Evolutionary conservation across 768 basidiomycete species (phyloP).

Genomic region (Leccinum truebloodii): DNA sequence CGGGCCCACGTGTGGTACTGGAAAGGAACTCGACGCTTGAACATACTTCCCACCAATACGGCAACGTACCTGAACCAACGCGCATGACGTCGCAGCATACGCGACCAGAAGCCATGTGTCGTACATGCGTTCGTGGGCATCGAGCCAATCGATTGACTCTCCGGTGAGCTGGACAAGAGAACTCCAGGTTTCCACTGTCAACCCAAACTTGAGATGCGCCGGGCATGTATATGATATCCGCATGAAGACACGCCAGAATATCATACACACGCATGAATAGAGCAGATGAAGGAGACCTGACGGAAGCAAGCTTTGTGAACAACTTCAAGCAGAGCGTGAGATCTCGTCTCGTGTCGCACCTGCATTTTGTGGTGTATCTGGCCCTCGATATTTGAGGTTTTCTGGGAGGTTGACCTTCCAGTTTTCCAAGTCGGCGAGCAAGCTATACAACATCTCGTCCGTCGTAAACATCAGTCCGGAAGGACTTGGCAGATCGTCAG

Average conservation of each 20-base stretch:
- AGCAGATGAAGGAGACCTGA: conserved; percentile 85
- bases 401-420: conserved; percentile 84
- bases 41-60: conserved; percentile 2
- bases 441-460: conserved; percentile 70
- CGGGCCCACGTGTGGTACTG: conserved; percentile 95
- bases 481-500: conserved; percentile 48
- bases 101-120: conserved; percentile 88
- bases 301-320: conserved; percentile 5
- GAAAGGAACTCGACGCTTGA: conserved; percentile 10
- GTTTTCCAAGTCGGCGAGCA: conserved; percentile 64
- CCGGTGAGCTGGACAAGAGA: conserved; percentile 69
- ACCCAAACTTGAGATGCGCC: conserved; percentile 81
- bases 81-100: conserved; percentile 86
- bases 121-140: conserved; percentile 74
- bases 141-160: conserved; percentile 89
- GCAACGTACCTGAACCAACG: conserved; percentile 78
- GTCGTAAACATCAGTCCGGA: conserved; percentile 85
- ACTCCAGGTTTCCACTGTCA: conserved; percentile 81
- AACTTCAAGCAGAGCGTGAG: background rate
- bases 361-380: conserved; percentile 61
- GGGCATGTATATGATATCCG: conserved; percentile 93
- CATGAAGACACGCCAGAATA: conserved; percentile 99
- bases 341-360: conserved; percentile 46
- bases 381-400: conserved; percentile 74
- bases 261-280: conserved; percentile 89